phyloP scores from a whole-genome alignment of 1,284 basidiomycete species.

The Pholiota adiposa region DNA sequence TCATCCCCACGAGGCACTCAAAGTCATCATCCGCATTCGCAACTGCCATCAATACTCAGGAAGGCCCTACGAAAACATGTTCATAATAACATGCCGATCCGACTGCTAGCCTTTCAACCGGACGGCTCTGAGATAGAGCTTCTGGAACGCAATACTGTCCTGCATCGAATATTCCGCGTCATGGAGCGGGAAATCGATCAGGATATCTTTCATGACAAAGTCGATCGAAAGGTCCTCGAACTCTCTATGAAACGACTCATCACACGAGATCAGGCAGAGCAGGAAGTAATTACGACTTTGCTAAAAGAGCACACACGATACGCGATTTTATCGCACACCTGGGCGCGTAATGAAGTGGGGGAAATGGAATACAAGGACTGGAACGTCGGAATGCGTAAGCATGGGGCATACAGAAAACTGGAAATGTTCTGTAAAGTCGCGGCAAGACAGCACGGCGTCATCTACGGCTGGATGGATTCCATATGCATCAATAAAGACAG shows the following conservation, averaged over 20 bases:
- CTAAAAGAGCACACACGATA: constrained; percentile 5
- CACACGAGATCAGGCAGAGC: not conserved
- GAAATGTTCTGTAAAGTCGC: constrained; percentile 4
- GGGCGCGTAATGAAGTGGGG: constrained; percentile 6
- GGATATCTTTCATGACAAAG: not conserved
- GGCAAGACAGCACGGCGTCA: not conserved
- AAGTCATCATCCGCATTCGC: not conserved
- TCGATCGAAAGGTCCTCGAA: not conserved
- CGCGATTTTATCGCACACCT: constrained; percentile 16
- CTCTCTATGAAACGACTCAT: not conserved
- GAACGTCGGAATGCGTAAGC: not conserved
- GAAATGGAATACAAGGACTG: constrained; percentile 9
- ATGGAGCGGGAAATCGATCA: not conserved
- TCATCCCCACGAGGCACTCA: not conserved
- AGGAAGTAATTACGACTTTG: not conserved
- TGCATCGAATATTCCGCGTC: not conserved
- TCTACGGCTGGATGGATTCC: constrained; percentile 8
- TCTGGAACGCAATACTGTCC: not conserved
- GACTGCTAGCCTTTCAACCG: not conserved
- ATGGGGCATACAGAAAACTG: not conserved
- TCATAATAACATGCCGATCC: constrained; percentile 6
- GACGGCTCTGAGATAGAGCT: constrained; percentile 7
- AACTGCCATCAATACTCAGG: not conserved
- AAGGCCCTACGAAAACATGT: constrained; percentile 4
- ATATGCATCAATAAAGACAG: constrained; percentile 12